These are phyloP conservation scores for Xylaria longipes DNA, from an alignment of 495 filamentous ascomycete genomes.

Conservation along the genomic window DNA sequence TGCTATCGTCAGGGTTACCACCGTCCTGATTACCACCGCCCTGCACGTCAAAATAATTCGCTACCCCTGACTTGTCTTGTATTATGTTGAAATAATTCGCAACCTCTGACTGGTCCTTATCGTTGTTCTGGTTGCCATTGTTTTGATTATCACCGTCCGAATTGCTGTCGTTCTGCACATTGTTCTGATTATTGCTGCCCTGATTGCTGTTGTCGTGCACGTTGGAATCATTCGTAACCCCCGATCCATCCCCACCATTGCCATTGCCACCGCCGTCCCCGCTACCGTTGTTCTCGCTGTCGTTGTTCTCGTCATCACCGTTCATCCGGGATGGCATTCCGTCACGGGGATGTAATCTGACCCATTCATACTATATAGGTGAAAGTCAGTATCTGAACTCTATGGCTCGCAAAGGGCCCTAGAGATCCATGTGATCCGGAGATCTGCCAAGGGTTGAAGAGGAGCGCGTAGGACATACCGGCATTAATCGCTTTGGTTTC, in stretches of 20 bases:
- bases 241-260: background rate
- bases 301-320: background rate
- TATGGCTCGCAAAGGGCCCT: background rate
- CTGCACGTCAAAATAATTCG: too few species aligned
- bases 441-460: background rate
- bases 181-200: too few species aligned
- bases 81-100: too few species aligned
- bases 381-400: background rate
- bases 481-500: conserved; percentile 1
- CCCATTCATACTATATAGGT: conserved; percentile 3
- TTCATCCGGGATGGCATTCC: background rate
- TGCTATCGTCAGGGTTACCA: background rate
- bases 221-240: too few species aligned
- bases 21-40: too few species aligned
- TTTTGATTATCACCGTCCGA: too few species aligned
- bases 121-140: background rate
- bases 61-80: too few species aligned
- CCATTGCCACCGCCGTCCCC: background rate
- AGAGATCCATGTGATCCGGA: background rate
- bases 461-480: background rate
- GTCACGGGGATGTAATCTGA: background rate
- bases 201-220: background rate
- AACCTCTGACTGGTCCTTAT: too few species aligned
- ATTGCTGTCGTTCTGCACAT: background rate
- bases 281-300: background rate